Evolutionary conservation across 2,329 filamentous ascomycete genomes (phyloP), one percentile per base, ranked within the genome.

Genomic region (Hysterium pulicare): DNA sequence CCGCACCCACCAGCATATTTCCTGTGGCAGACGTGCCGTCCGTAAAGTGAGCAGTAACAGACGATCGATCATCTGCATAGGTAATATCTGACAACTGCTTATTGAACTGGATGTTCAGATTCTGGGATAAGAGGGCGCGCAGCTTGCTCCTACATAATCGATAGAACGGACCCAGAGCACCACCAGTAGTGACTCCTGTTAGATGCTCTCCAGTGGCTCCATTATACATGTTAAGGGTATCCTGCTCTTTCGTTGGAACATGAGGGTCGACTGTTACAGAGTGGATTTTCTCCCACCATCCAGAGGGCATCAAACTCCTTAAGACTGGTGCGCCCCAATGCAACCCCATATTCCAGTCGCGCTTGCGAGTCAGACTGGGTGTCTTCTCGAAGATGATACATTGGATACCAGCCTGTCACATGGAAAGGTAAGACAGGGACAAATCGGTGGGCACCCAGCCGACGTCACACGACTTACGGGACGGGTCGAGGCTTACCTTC

Each of bases 341-440:
- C 43, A 84, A 66, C 0, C 80, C 83, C 43, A 84, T 66, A 3
- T 79, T 82, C 82, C 81, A 84, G 47, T 81, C 80, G 65, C 75
- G 23, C 72, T 75, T 43, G 61, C 66, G 32, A 30, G 51, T 46
- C 24, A 76, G 66, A 31, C 74, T 69, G 4, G 55, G 44, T 48
- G 80, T 76, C 32, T 76, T 76, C 61, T 83, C 79, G 53, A 76
- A 82, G 33, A 83, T 73, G 28, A 59, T 67, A 58, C 78, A 82
- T 47, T 45, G 31, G 39, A 67, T 58, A 5, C 58, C 58, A 15
- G 57, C 58, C 64, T 68, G 33, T 15, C 10, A 8, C 11, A n/a
- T 24, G 34, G 17, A 37, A n/a, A 24, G 11, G 20, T 21, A 5
- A 16, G 24, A 38, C n/a, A 13, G 21, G 11, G 8, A 30, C 8